Evolutionary conservation across 805 yeast genomes (phyloP), one percentile per base, ranked within the genome.

Genomic region (Candida ficus): DNA sequence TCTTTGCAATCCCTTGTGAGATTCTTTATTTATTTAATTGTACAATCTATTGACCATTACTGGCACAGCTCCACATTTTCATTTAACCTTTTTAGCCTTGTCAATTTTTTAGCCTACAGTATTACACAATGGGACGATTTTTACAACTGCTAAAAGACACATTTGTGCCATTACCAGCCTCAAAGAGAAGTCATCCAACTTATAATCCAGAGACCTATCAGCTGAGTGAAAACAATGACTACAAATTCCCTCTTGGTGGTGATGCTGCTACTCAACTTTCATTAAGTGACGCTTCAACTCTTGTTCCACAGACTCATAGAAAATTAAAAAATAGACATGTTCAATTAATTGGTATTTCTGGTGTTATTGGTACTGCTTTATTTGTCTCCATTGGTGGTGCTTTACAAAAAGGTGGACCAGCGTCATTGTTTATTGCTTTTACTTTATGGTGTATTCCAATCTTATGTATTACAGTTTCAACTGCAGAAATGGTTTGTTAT

Each of bases 401-500:
- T 1, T 62, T 86, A 23, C 66, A 71, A 23, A 67, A 71, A 33
- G 89, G 84, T 37, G 95, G 95, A 1, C 83, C 91, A 0, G 83
- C 76, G 6, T 76, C 75, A 33, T 63, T 85, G 34, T 60, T 86
- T n/a, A 55, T 85, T 4, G 80, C 80, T 0, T 85, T 82, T 54
- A 57, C 75, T 1, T 41, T 80, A 13, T 83, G 91, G 86, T 80
- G 85, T 47, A 55, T 82, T 23, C 83, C 90, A 1, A 76, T 85
- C 30, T 66, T 83, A 35, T 66, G 75, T 43, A 75, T 83, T 35
- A 82, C 93, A 4, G 71, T 80, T 13, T 70, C 82, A 8, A 78
- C 83, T 5, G 95, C 91, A 3, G 95, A 86, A 54, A 73, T 83
- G 76, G 86, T 84, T 28, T 78, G 84, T 22, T 84, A 80, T 51